Conservation (phyloP, 164 flowering plant genomes). For the Tinospora cordifolia region DNA sequence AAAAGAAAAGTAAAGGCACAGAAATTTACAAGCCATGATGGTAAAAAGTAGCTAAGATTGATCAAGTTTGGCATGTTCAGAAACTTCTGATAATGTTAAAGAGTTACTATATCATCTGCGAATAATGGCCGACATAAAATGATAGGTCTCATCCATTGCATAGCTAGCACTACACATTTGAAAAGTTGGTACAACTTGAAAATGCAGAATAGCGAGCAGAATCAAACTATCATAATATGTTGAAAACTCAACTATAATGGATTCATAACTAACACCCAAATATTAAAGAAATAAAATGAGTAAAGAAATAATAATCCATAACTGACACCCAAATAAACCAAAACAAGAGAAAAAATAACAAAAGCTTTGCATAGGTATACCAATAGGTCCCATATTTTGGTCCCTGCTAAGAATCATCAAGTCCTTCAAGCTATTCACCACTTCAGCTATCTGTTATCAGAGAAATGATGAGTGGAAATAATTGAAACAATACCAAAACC, state of each 20-base stretch:
- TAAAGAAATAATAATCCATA: neutral
- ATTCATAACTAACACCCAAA: neutral
- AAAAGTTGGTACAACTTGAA: neutral
- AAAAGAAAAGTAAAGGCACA: neutral
- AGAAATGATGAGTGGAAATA: constrained; percentile 5
- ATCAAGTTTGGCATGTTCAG: too few species aligned
- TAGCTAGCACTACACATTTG: neutral
- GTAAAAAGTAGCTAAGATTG: too few species aligned
- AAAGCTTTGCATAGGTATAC: constrained; percentile 29
- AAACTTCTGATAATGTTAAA: too few species aligned
- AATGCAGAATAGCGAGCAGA: too few species aligned
- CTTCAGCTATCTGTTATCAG: constrained; percentile 76
- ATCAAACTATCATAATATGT: neutral
- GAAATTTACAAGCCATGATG: too few species aligned
- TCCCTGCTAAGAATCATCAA: constrained; percentile 72
- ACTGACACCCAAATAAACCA: neutral
- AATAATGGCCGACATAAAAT: neutral
- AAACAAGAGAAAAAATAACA: neutral
- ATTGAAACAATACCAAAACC: neutral
- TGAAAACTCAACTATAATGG: neutral
- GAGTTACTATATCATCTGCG: too few species aligned
- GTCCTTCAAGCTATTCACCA: constrained; percentile 91
- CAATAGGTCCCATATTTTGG: constrained; percentile 71
- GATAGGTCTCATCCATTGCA: neutral
- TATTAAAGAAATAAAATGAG: neutral